Conservation (phyloP, 129 eudicot species). For the Kitagawia praeruptora region DNA sequence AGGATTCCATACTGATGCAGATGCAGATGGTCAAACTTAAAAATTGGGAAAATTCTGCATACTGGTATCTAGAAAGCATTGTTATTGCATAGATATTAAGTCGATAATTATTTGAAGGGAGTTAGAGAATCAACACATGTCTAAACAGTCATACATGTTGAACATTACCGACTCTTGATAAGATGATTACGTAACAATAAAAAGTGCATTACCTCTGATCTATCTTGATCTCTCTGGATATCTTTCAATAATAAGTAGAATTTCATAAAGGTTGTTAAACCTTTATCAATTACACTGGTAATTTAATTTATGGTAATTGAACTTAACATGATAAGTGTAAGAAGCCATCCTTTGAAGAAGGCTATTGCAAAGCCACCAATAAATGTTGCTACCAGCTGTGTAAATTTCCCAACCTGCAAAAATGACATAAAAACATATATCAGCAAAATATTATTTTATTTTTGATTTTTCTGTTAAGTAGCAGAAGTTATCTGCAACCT, state of each 20-base stretch:
- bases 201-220: not conserved
- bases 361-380: constrained; percentile 80
- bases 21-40: not conserved
- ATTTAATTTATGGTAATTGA: too few relatives aligned
- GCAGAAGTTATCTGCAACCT: not conserved
- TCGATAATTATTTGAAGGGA: not conserved
- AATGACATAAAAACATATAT: not conserved
- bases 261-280: too few relatives aligned
- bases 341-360: constrained; percentile 84
- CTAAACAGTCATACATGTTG: not conserved
- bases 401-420: constrained; percentile 73
- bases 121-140: not conserved
- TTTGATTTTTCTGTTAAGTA: too few relatives aligned
- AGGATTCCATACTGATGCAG: not conserved
- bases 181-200: not conserved
- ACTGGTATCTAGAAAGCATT: not conserved
- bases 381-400: constrained; percentile 64
- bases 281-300: too few relatives aligned
- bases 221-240: too few relatives aligned
- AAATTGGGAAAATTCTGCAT: not conserved
- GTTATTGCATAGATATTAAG: not conserved
- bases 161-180: not conserved
- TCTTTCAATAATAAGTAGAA: too few relatives aligned
- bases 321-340: constrained; percentile 74
- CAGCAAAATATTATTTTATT: too few relatives aligned